A percentile compares a stretch with the other conserved stretches of the same genome.
These are phyloP conservation scores for Micractinium conductrix DNA, from an alignment of 139 green algal species.

Conservation along the genomic window DNA sequence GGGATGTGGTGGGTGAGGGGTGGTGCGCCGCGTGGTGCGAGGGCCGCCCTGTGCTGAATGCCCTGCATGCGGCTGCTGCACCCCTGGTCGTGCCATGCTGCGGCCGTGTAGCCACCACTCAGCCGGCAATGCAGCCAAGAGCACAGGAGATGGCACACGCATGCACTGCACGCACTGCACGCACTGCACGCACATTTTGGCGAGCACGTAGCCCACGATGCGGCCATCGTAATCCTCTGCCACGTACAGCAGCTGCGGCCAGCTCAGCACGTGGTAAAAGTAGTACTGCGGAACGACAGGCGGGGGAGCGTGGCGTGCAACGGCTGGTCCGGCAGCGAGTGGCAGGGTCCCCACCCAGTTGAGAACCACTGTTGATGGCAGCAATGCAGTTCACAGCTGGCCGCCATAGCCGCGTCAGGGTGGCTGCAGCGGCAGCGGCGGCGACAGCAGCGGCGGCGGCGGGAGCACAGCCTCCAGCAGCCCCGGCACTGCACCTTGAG, in stretches of 20 bases:
- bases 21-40: too few relatives aligned
- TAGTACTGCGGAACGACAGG: conserved; percentile 94
- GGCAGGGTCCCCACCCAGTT: too few relatives aligned
- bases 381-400: neutral
- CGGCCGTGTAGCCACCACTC: too few relatives aligned
- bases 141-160: too few relatives aligned
- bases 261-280: conserved; percentile 98
- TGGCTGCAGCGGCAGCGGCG: neutral
- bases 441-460: neutral
- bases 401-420: neutral
- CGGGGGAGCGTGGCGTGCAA: neutral
- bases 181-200: conserved; percentile 90
- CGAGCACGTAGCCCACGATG: conserved; percentile 99
- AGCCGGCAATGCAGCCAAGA: too few relatives aligned
- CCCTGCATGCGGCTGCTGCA: too few relatives aligned
- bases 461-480: neutral
- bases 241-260: conserved; percentile 98
- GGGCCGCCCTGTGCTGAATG: too few relatives aligned
- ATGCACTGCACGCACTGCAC: neutral
- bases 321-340: too few relatives aligned
- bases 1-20: too few relatives aligned
- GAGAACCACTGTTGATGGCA: too few relatives aligned
- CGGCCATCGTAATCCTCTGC: conserved; percentile 96
- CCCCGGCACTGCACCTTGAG: conserved; percentile 96
- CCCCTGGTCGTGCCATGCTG: too few relatives aligned